Base-by-base conservation (phyloP, 768 basidiomycete species). In the Auriscalpium microsporum region DNA sequence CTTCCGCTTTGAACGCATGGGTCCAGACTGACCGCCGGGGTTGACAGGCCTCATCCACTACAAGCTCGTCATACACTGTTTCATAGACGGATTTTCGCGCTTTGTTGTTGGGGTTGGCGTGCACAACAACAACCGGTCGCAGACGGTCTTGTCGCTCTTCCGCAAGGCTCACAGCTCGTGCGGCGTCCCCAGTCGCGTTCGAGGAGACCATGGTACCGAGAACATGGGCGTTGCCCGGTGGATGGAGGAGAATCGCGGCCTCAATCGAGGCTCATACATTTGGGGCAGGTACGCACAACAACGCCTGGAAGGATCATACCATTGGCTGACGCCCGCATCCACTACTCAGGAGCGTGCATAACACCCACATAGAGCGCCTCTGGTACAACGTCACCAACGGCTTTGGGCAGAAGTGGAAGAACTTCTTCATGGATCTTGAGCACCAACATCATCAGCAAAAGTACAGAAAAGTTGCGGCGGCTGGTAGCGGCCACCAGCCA, bases 351-450 rank as follows among this genome's bases (percentile, higher is more conserved):
- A 11, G 19, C 44, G 69, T 75, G 11, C 69, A 76, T 55, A 76
- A 75, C 48, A 72, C 66, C 9, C 62, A 70, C 0, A 72, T 75
- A 33, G 72, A 76, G 48, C 59, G 68, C 1, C 59, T 75, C 0
- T 76, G 75, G 73, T 63, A 62, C 33, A 69, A 75, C 59, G 51
- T 72, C 67, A 75, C 70, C 0, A 16, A 44, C 16, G 68, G 66
- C 0, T 65, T 72, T 58, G 70, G 72, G 2, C 55, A 69, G 7
- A 70, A 70, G 55, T 70, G 77, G 63, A 76, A 74, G 50, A 65
- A 75, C 50, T 78, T 81, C 63, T 81, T 81, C 62, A 70, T 72
- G 1, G 69, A 74, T 10, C 65, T 81, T 17, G 78, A 81, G 53
- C 40, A 55, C 4, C 44, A 63, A 10, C 49, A 67, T 37, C n/a